phyloP scores from a whole-genome alignment of 148 eudicot species.

The Chenopodium quinoa region DNA sequence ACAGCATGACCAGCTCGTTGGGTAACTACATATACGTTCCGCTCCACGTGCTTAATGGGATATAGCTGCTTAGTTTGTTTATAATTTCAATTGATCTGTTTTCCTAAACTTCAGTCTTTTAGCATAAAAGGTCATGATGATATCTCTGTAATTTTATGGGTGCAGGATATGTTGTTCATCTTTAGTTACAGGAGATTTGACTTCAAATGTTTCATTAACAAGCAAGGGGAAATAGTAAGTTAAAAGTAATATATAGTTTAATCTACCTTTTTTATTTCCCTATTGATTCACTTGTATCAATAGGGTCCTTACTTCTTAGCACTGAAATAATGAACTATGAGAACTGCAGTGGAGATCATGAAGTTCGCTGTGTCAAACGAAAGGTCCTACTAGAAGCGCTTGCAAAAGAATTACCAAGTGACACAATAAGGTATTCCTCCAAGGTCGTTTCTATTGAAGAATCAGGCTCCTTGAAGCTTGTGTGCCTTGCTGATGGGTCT shows the following conservation, averaged over 20 bases:
- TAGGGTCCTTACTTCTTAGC: background rate
- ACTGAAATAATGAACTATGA: background rate
- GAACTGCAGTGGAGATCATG: constrained; percentile 40
- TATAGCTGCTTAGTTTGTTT: too few relatives aligned
- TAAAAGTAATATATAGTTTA: too few relatives aligned
- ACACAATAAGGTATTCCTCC: constrained; percentile 52
- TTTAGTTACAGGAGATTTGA: constrained; percentile 32
- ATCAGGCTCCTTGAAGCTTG: constrained; percentile 33
- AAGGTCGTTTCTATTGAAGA: constrained; percentile 58
- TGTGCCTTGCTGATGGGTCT: constrained; percentile 63
- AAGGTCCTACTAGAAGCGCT: constrained; percentile 49
- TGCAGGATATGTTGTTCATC: constrained; percentile 37
- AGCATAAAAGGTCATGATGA: background rate
- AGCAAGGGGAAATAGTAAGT: constrained; percentile 14
- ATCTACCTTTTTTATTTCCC: too few relatives aligned
- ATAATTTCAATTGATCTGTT: background rate
- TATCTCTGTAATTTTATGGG: background rate
- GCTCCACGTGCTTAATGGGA: background rate
- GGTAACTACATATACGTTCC: constrained; percentile 19
- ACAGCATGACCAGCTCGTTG: constrained; percentile 25
- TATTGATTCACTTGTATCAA: too few relatives aligned
- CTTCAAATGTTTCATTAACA: background rate
- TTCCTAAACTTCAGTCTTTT: too few relatives aligned
- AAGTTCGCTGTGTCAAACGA: constrained; percentile 44
- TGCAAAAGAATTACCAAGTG: constrained; percentile 53